Conservation (phyloP, 768 basidiomycete species). For the Boletus rex-veris region DNA sequence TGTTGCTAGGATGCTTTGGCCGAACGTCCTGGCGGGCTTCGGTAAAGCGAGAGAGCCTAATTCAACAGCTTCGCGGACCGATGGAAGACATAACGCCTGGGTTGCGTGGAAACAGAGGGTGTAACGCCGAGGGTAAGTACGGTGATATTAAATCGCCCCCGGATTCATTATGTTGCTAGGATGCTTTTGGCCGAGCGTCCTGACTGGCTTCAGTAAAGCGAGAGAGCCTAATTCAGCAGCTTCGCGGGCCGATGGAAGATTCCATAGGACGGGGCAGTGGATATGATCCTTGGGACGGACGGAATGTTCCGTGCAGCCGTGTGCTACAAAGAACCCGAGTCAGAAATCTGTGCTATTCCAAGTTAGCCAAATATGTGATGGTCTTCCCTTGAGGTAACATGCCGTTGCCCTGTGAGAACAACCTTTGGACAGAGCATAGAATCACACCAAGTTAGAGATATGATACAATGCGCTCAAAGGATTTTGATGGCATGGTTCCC, state of each 20-base stretch:
- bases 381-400: too few species aligned
- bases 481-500: too few species aligned
- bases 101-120: neutral
- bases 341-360: neutral
- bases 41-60: neutral
- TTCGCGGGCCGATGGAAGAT: neutral
- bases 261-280: too few species aligned
- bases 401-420: neutral
- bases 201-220: neutral
- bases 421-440: too few species aligned
- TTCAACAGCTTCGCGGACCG: neutral
- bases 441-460: too few species aligned
- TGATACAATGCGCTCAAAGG: too few species aligned
- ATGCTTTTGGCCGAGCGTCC: neutral
- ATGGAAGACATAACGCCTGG: neutral
- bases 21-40: neutral
- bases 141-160: neutral
- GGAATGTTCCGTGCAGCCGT: neutral
- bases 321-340: neutral
- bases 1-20: neutral
- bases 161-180: neutral
- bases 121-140: neutral
- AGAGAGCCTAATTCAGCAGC: neutral
- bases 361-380: too few species aligned
- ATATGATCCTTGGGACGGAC: too few species aligned